Conservation (phyloP, 2,329 filamentous ascomycete genomes). For the Penicillium crustosum region DNA sequence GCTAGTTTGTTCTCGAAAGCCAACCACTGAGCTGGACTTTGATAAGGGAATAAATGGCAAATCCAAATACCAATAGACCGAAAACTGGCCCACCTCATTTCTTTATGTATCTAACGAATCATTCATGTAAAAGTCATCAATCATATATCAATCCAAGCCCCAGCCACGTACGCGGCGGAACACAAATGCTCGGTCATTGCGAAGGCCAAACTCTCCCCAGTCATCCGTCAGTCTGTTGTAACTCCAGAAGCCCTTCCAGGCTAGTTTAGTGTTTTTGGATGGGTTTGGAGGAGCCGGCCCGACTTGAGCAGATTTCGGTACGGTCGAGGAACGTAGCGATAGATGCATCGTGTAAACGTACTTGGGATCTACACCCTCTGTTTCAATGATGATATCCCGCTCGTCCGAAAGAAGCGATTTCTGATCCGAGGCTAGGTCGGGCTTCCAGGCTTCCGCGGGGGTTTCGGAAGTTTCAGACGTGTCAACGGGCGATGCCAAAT, state of each 20-base stretch:
- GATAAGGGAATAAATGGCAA: not conserved
- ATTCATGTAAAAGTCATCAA: conserved; percentile 11
- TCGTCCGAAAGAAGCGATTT: conserved; percentile 32
- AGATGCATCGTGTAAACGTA: conserved; percentile 86
- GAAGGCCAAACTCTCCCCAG: conserved; percentile 75
- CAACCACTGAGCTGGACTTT: not conserved
- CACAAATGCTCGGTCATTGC: conserved; percentile 61
- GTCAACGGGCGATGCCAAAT: conserved; percentile 54
- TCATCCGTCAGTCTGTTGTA: conserved; percentile 89
- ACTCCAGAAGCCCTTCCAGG: conserved; percentile 88
- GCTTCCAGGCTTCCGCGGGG: conserved; percentile 14
- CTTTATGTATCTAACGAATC: conserved; percentile 1
- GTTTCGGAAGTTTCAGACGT: conserved; percentile 24
- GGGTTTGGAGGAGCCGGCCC: conserved; percentile 35
- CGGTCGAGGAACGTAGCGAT: conserved; percentile 59
- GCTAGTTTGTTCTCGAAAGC: not conserved
- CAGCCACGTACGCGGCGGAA: conserved; percentile 64
- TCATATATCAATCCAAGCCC: conserved; percentile 41
- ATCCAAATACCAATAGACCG: not conserved
- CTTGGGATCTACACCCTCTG: conserved; percentile 73
- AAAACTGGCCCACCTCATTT: not conserved
- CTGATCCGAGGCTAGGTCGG: conserved; percentile 38
- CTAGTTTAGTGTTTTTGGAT: conserved; percentile 78
- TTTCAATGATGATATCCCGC: conserved; percentile 76
- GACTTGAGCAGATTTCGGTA: conserved; percentile 52